Base-by-base conservation (phyloP, 768 basidiomycete species). In the Sporobolomyces pararoseus region DNA sequence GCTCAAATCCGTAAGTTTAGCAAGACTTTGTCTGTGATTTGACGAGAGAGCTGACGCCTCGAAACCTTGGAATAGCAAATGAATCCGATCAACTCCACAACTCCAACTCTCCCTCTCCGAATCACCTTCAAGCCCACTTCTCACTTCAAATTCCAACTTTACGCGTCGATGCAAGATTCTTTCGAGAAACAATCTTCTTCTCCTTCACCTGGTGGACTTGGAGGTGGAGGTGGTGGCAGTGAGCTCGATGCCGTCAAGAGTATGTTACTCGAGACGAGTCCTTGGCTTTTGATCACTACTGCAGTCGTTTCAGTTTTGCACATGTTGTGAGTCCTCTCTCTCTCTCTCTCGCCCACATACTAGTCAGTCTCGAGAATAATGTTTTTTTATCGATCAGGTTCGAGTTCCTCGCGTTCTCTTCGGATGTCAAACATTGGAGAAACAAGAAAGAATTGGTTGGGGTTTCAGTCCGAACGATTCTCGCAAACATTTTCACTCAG, bases 191-290 rank as follows among this genome's bases (percentile, higher is more conserved):
- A 75, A 46, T 70, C 74, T 31, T 50, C 74, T 62, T 59, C 54
- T 29, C 75, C 34, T 50, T 29, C 46, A 35, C 44, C 72, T 13
- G 35, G 14, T 3, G 70, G 75, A 70, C 44, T 39, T 17, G 58
- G 58, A 27, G 58, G 58, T 34, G 87, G 89, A 75, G 86, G 75
- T 14, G 72, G 87, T 25, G 81, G 82, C 2, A 82, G 82, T 82
- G 95, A 98, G 78, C 79, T 98, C 50, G 95, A 99, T 78, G 95
- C 97, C 81, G 81, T 99, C 75, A 99, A 99, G 82, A 84, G 92
- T 66, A 95, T 95, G 89, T 81, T 99, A 55, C 82, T 88, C 47
- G 80, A 81, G 71, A 81, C 81, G 23, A 78, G 77, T 78, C 89
- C 92, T 21, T 91, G 87, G 84, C 87, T 96, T 81, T 83, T 98